phyloP scores from a whole-genome alignment of 2,329 filamentous ascomycete genomes.

The Colletotrichum shisoi region DNA sequence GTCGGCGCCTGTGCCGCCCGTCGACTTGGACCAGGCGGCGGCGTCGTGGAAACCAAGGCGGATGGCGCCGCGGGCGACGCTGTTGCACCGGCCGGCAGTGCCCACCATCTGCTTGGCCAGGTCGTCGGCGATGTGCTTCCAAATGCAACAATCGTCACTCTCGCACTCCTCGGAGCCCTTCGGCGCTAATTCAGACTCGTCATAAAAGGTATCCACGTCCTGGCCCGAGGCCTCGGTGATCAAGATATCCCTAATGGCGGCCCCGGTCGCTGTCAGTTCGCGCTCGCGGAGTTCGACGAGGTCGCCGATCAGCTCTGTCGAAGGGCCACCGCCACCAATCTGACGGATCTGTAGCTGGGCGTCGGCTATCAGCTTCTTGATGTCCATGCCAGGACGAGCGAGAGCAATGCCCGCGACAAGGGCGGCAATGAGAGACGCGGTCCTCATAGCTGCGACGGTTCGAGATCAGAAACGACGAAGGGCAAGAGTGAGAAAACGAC shows the following conservation, averaged over 20 bases:
- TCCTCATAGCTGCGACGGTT: constrained; percentile 29
- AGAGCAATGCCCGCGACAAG: constrained; percentile 21
- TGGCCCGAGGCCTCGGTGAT: constrained; percentile 44
- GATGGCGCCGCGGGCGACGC: constrained; percentile 54
- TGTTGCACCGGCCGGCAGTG: constrained; percentile 52
- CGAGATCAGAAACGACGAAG: constrained; percentile 4
- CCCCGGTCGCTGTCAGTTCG: constrained; percentile 49
- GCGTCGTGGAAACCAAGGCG: constrained; percentile 60
- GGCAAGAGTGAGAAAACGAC: constrained; percentile 9
- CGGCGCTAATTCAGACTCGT: constrained; percentile 37
- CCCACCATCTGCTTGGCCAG: constrained; percentile 51
- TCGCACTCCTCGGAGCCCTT: constrained; percentile 46
- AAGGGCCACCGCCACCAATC: constrained; percentile 33
- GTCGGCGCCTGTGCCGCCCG: constrained; percentile 56
- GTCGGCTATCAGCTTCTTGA: constrained; percentile 41
- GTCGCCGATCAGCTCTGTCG: constrained; percentile 50
- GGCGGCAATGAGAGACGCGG: constrained; percentile 21
- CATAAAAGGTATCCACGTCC: constrained; percentile 34
- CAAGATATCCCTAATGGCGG: constrained; percentile 51
- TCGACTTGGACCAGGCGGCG: constrained; percentile 53
- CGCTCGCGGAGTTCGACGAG: constrained; percentile 46
- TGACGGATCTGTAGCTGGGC: constrained; percentile 36
- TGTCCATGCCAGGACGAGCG: constrained; percentile 44
- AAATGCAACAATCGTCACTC: constrained; percentile 55
- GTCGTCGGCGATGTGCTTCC: constrained; percentile 54